Conservation (phyloP, 495 filamentous ascomycete genomes). For the Penicillium flavigenum region DNA sequence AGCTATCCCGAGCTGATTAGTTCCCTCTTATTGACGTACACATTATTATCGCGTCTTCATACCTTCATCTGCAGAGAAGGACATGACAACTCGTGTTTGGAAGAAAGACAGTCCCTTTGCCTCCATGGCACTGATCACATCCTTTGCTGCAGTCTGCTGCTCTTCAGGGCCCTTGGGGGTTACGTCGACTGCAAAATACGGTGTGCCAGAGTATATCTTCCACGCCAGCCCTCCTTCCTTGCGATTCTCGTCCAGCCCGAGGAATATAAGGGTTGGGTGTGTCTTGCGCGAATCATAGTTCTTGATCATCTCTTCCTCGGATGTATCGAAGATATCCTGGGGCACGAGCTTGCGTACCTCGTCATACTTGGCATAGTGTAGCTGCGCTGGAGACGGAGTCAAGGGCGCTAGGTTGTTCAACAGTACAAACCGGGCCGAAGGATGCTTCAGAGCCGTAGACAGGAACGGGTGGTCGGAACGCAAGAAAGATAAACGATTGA, state of each 20-base stretch:
- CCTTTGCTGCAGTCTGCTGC: conserved; percentile 45
- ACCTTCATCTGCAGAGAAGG: conserved; percentile 62
- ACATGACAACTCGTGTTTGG: conserved; percentile 57
- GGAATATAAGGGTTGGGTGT: conserved; percentile 72
- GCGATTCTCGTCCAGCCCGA: conserved; percentile 75
- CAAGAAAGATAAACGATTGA: conserved; percentile 84
- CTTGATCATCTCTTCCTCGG: conserved; percentile 70
- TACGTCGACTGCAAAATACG: conserved; percentile 88
- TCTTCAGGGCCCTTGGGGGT: conserved; percentile 64
- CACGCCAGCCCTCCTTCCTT: conserved; percentile 50
- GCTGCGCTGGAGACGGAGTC: conserved; percentile 51
- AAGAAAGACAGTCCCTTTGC: conserved; percentile 59
- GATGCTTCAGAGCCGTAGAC: conserved; percentile 69
- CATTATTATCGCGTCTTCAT: conserved; percentile 11
- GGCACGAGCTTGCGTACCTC: conserved; percentile 71
- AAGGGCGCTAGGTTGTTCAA: conserved; percentile 79
- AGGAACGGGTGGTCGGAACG: conserved; percentile 79
- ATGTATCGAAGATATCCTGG: conserved; percentile 63
- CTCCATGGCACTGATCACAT: conserved; percentile 56
- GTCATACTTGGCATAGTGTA: conserved; percentile 61
- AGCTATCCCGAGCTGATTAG: conserved; percentile 48
- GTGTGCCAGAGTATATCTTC: conserved; percentile 68
- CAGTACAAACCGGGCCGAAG: conserved; percentile 68
- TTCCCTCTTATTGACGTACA: not conserved
- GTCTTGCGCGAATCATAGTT: conserved; percentile 70